Percentiles rank a stretch among this genome's conserved stretches.
Conservation (phyloP, 352 stramenopile species). For the Globisporangium echinulatum region DNA sequence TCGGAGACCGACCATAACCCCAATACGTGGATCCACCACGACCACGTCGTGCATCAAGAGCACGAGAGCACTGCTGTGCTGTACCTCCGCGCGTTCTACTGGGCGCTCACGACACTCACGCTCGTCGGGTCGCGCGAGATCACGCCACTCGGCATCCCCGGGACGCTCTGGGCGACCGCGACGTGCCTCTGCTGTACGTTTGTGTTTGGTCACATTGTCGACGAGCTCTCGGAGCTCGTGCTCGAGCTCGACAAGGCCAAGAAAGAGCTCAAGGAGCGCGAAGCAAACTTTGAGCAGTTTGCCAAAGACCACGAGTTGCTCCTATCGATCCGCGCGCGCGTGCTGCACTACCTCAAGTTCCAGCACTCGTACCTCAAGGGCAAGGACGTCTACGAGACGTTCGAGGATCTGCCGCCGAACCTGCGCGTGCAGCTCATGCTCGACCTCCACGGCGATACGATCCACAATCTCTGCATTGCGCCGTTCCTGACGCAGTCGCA, state of each 20-base stretch:
- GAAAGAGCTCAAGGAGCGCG: conserved; percentile 63
- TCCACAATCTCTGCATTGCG: conserved; percentile 48
- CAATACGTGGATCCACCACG: conserved; percentile 63
- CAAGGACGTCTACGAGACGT: conserved; percentile 63
- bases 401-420: conserved; percentile 67
- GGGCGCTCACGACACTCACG: conserved; percentile 68
- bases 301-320: conserved; percentile 59
- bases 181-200: conserved; percentile 73
- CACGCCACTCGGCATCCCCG: conserved; percentile 45
- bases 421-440: conserved; percentile 64
- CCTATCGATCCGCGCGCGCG: conserved; percentile 42
- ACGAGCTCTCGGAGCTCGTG: conserved; percentile 72
- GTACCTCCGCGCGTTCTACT: conserved; percentile 75
- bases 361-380: conserved; percentile 63
- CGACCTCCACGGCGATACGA: conserved; percentile 51
- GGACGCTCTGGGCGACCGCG: conserved; percentile 56
- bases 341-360: conserved; percentile 65
- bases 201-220: conserved; percentile 72
- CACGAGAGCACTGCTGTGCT: conserved; percentile 37
- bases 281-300: conserved; percentile 64
- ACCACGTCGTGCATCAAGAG: conserved; percentile 65
- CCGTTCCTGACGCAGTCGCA: conserved; percentile 47
- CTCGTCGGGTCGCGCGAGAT: conserved; percentile 68
- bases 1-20: conserved; percentile 50
- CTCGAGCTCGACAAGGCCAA: conserved; percentile 68